phyloP scores from a whole-genome alignment of 164 flowering plant species.

The Protea cynaroides region DNA sequence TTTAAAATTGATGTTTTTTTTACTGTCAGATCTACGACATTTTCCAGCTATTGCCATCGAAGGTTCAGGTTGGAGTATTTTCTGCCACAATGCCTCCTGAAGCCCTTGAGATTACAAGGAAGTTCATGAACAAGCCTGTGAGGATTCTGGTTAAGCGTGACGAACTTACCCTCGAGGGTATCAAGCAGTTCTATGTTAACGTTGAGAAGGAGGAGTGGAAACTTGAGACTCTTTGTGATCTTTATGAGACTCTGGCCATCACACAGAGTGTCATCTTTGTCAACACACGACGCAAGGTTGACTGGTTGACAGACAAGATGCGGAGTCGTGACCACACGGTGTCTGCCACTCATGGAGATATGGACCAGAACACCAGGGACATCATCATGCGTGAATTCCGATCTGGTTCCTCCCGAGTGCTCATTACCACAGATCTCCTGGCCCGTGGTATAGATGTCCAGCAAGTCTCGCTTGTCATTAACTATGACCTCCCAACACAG shows the following conservation, averaged over 20 bases:
- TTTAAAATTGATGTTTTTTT: conserved; percentile 2
- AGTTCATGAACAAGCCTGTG: conserved; percentile 72
- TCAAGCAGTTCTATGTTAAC: conserved; percentile 46
- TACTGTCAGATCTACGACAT: conserved; percentile 53
- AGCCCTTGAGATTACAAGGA: conserved; percentile 61
- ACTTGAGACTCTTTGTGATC: conserved; percentile 48
- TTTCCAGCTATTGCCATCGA: conserved; percentile 54
- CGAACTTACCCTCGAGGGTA: conserved; percentile 63
- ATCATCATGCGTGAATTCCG: conserved; percentile 69
- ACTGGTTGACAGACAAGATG: conserved; percentile 70
- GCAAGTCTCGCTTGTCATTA: conserved; percentile 65
- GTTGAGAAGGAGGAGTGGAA: conserved; percentile 51
- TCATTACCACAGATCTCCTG: conserved; percentile 61
- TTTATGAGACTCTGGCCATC: conserved; percentile 46
- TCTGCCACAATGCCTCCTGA: conserved; percentile 76
- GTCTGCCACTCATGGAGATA: conserved; percentile 69
- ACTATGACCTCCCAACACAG: conserved; percentile 64
- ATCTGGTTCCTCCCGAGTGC: conserved; percentile 62
- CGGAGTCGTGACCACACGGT: conserved; percentile 61
- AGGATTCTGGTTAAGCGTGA: conserved; percentile 63
- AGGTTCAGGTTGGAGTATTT: conserved; percentile 62
- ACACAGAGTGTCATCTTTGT: conserved; percentile 58
- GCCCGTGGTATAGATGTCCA: conserved; percentile 75
- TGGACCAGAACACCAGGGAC: conserved; percentile 68
- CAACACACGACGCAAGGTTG: conserved; percentile 56